Evolutionary conservation across 148 eudicot genomes (phyloP), one percentile per base, ranked within the genome.

Genomic region (Fagopyrum homotropicum): DNA sequence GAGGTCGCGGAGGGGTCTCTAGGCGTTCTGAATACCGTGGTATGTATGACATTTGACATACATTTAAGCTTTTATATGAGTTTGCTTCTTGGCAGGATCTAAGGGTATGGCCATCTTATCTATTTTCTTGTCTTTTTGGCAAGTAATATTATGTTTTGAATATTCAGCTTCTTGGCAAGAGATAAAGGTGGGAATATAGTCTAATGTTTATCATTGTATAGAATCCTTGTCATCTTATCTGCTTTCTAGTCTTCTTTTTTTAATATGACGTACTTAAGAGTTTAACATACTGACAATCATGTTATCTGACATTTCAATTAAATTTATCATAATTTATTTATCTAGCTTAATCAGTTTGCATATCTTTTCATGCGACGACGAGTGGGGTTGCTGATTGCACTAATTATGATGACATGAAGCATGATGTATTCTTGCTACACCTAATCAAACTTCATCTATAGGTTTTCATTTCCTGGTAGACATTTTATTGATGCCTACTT

Each of bases 161-260:
- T 0, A 35, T 35, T 90, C 93, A 81, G 99, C 97, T 57, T 95
- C 99, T 50, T 95, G 99, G 99, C 99, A 95, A 88, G 99, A 95
- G 80, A 87, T 95, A 55, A 95, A 95, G 99, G 99, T 95, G 73
- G 71, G 71, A 12, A 63, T 43, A 35, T 40, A 40, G 3, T 66
- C 40, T 66, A 17, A 17, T 19, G 9, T 17, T 1, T 57, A 6
- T 22, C 12, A 59, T 61, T 9, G 12, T 29, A 61, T 9, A 61
- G 4, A 61, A 10, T 61, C 68, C 15, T 26, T 10, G 3, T 61
- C 43, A 66, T 35, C 71, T 66, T 40, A 14, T 66, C 17, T 9
- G 15, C 1, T 40, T 22, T 5, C 3, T 35, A 35, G 17, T 66
- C 7, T 5, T 29, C 3, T 66, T 66, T 22, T 22, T 22, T 22